Evolutionary conservation across 768 basidiomycete genomes (phyloP).

Genomic region (Boletus rubroflammeus): DNA sequence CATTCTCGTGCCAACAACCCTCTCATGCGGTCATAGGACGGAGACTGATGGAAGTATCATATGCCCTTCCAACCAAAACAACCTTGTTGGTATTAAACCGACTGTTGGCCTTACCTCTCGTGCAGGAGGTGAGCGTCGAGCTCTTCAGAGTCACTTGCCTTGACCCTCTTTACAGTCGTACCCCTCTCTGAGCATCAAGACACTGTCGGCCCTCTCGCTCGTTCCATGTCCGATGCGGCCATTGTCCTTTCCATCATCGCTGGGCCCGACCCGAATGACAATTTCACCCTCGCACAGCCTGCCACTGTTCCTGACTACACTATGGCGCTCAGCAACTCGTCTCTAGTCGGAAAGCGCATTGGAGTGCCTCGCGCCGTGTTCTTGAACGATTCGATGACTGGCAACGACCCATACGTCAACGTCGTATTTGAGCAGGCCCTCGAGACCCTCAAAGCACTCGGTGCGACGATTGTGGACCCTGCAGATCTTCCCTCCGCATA

Average conservation of each 20-base stretch:
- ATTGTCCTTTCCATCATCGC: constrained; percentile 55
- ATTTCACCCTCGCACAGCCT: constrained; percentile 53
- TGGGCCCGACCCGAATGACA: constrained; percentile 52
- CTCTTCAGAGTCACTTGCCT: not conserved
- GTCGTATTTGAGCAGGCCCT: constrained; percentile 40
- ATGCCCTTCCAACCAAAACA: constrained; percentile 50
- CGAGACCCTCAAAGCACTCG: constrained; percentile 36
- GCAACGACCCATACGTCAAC: constrained; percentile 29
- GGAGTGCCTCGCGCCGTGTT: constrained; percentile 47
- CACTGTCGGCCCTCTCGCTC: constrained; percentile 54
- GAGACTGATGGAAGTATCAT: constrained; percentile 56
- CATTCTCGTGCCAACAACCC: not conserved
- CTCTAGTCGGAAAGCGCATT: constrained; percentile 49
- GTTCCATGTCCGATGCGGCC: constrained; percentile 52
- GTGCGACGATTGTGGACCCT: constrained; percentile 56
- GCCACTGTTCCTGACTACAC: constrained; percentile 50
- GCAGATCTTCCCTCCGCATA: constrained; percentile 57
- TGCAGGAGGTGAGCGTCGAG: constrained; percentile 44
- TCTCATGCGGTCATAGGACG: constrained; percentile 20
- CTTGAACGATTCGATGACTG: constrained; percentile 26
- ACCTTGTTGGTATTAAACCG: constrained; percentile 57
- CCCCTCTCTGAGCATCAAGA: constrained; percentile 58
- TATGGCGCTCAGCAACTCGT: constrained; percentile 45
- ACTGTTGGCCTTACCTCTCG: constrained; percentile 58
- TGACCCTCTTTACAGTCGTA: constrained; percentile 37